A percentile compares a stretch with the other conserved stretches of the same genome.
Evolutionary conservation across 1,284 basidiomycete species (phyloP).

Genomic region (Sanghuangporus weigelae): DNA sequence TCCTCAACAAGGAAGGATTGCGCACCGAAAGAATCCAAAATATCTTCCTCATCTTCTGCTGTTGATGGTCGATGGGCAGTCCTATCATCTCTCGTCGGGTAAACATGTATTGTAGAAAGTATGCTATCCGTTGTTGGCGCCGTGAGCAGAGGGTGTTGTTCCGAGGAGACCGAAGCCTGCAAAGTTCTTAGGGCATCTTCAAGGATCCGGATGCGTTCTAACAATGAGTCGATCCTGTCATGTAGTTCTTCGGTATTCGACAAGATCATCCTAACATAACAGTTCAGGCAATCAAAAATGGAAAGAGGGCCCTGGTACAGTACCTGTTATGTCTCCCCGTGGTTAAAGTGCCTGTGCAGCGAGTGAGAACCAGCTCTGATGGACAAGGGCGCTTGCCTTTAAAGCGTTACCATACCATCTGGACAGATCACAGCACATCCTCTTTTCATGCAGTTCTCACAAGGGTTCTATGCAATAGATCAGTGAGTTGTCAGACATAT

Average conservation of each 20-base stretch:
- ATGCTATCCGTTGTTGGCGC: slow-evolving; percentile 21
- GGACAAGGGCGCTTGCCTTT: background rate
- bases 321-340: slow-evolving; percentile 51
- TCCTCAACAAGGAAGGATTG: background rate
- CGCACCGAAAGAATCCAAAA: slow-evolving; percentile 55
- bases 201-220: slow-evolving; percentile 49
- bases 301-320: slow-evolving; percentile 2
- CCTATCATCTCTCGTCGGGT: background rate
- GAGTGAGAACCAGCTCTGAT: background rate
- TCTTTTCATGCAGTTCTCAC: slow-evolving; percentile 63
- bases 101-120: slow-evolving; percentile 9
- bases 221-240: slow-evolving; percentile 51
- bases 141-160: slow-evolving; percentile 41
- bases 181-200: slow-evolving; percentile 48
- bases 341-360: slow-evolving; percentile 45
- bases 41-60: slow-evolving; percentile 37
- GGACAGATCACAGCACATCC: slow-evolving; percentile 69
- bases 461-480: slow-evolving; percentile 46
- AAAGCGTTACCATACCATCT: slow-evolving; percentile 40
- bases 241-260: slow-evolving; percentile 65
- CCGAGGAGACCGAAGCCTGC: slow-evolving; percentile 41
- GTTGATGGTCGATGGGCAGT: slow-evolving; percentile 5
- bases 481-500: slow-evolving; percentile 4
- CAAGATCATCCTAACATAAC: slow-evolving; percentile 44
- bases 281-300: background rate